A percentile compares a stretch with the other conserved stretches of the same genome.
Conservation (phyloP, 768 basidiomycete species). For the Tylopilus cervinicoccineus region DNA sequence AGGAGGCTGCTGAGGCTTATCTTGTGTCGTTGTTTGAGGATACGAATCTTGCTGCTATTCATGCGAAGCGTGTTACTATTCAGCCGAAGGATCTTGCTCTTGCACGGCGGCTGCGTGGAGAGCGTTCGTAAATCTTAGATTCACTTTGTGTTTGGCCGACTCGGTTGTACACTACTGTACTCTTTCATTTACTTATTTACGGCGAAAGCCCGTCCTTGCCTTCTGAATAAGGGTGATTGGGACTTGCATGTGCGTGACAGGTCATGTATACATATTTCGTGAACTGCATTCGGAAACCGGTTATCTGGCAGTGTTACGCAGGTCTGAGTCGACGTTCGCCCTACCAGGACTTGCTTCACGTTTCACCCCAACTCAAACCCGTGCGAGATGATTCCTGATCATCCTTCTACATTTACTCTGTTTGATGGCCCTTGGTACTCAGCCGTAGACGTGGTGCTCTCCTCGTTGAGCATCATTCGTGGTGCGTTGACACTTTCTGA, state of each 20-base stretch:
- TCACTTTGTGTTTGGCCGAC: background rate
- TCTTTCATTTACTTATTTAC: constrained; percentile 3
- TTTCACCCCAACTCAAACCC: too few relatives aligned
- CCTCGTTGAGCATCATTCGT: constrained; percentile 41
- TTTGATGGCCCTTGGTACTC: too few relatives aligned
- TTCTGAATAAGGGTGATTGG: too few relatives aligned
- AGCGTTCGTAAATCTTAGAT: constrained; percentile 48
- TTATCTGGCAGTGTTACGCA: too few relatives aligned
- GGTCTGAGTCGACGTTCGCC: too few relatives aligned
- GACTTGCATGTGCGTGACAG: too few relatives aligned
- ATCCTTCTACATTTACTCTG: too few relatives aligned
- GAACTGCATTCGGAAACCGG: too few relatives aligned
- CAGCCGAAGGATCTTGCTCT: constrained; percentile 85
- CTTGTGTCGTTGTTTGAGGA: constrained; percentile 78
- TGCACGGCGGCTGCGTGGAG: constrained; percentile 75
- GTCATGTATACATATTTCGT: too few relatives aligned
- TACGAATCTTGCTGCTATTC: constrained; percentile 81
- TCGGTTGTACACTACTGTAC: constrained; percentile 26
- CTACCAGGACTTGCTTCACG: too few relatives aligned
- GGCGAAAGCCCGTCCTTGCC: too few relatives aligned
- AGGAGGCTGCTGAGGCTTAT: constrained; percentile 83
- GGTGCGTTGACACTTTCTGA: constrained; percentile 42
- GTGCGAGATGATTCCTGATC: too few relatives aligned
- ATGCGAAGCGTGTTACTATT: constrained; percentile 81
- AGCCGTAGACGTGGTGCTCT: constrained; percentile 40